Base-by-base conservation (phyloP, 2,329 filamentous ascomycete species). In the Xylariaceae sp. region DNA sequence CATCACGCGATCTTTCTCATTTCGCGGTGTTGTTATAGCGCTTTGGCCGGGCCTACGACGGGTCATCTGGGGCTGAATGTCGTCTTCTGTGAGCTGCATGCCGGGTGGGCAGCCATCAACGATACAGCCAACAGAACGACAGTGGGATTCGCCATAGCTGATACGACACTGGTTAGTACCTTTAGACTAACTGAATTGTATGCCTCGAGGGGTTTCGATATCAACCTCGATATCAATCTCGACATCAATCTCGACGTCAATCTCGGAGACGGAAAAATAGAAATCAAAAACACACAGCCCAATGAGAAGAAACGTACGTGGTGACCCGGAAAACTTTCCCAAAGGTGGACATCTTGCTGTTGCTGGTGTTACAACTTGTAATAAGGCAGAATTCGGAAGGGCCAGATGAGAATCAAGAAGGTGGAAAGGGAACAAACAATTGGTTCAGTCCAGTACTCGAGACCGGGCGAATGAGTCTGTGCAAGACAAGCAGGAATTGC, bases 51-150 rank as follows among this genome's bases (percentile, higher is more conserved):
- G 92, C 56, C 92, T 83, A 57, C 92, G 83, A 61, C 92, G 86
- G 59, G 87, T 95, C 83, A 97, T 89, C 75, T 96, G 91, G 46
- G 91, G 91, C 74, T 99, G 92, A 69, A 97, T 95, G 68, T 95
- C 89, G 51, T 77, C 79, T 73, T 96, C 92, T 58, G 83, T 87
- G 71, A 97, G 84, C 65, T 85, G 77, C 79, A 97, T 86, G 65
- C 89, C 89, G 13, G 94, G 92, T 34, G 92, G 94, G 68, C 85
- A 88, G 65, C 91, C 91, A 70, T 97, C 92, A 73, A 97, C 86
- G 67, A 97, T 96, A 76, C 89, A 95, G 68, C 91, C 92, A 66
- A 97, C 91, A 30, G 88, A 92, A 67, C 86, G 87, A 77, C 92
- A 95, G 76, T 96, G 92, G 53, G 89, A 95, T 73, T 92, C 88